phyloP scores from a whole-genome alignment of 1,284 basidiomycete genomes.

The Ceratobasidium sp. region DNA sequence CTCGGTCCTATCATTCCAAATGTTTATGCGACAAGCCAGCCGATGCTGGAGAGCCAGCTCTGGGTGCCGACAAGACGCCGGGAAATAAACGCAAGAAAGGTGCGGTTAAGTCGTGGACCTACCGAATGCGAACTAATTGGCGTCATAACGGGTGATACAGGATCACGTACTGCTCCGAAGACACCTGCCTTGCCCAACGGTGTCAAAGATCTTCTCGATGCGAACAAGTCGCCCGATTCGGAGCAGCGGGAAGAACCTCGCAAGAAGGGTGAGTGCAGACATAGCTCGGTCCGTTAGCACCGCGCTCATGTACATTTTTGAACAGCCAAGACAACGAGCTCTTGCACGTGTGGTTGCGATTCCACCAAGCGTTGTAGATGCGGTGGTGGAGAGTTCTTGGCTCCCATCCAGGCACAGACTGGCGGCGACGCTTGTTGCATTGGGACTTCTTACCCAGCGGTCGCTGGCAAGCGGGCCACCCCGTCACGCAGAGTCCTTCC shows the following conservation, averaged over 20 bases:
- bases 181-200: constrained; percentile 40
- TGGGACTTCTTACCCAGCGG: background rate
- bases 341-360: constrained; percentile 32
- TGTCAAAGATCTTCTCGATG: constrained; percentile 36
- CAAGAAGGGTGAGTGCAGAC: constrained; percentile 27
- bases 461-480: background rate
- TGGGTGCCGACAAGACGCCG: constrained; percentile 17
- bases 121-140: constrained; percentile 5
- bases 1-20: constrained; percentile 41
- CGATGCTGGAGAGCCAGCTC: constrained; percentile 16
- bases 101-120: background rate
- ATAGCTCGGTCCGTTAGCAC: background rate
- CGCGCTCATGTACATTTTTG: constrained; percentile 5
- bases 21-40: constrained; percentile 43
- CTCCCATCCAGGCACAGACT: constrained; percentile 5
- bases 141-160: constrained; percentile 12
- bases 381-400: constrained; percentile 9
- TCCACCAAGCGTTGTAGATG: constrained; percentile 28
- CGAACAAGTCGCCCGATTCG: constrained; percentile 14
- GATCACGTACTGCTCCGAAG: constrained; percentile 34
- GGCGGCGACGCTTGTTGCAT: constrained; percentile 2
- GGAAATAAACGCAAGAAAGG: constrained; percentile 34
- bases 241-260: constrained; percentile 34
- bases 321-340: constrained; percentile 26
- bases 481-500: constrained; percentile 23